Percentiles rank a stretch among this genome's conserved stretches.
Evolutionary conservation across 1,284 basidiomycete genomes (phyloP).

Genomic region (Tilletia horrida): DNA sequence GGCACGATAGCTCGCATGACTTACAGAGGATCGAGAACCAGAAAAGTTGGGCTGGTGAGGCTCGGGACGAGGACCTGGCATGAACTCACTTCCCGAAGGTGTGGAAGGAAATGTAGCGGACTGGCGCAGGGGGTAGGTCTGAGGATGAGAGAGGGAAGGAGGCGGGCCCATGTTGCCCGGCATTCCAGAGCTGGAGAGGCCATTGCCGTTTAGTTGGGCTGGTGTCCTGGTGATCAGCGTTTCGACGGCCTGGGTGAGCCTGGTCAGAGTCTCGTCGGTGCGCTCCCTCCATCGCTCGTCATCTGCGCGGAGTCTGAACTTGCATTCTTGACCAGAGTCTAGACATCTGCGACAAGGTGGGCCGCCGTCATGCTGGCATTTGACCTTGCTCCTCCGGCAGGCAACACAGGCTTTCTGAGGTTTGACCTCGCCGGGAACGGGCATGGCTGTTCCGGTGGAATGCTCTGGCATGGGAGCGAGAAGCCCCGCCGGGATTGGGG

Average conservation of each 20-base stretch:
- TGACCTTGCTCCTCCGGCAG: conserved; percentile 40
- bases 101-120: neutral
- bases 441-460: neutral
- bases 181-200: conserved; percentile 19
- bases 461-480: neutral
- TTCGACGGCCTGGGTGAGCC: conserved; percentile 36
- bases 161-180: conserved; percentile 16
- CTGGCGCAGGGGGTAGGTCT: neutral
- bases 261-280: conserved; percentile 39
- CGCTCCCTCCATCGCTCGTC: conserved; percentile 43
- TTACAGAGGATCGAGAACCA: neutral
- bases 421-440: conserved; percentile 28
- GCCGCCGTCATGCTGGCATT: conserved; percentile 42
- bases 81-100: neutral
- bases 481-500: neutral
- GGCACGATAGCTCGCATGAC: neutral
- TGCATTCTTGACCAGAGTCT: conserved; percentile 42
- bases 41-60: neutral
- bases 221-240: conserved; percentile 26
- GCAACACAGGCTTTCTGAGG: conserved; percentile 44
- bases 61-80: neutral
- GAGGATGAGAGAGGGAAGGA: neutral
- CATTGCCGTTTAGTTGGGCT: conserved; percentile 21
- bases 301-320: conserved; percentile 41
- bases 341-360: conserved; percentile 44